Conservation (phyloP, 2,329 filamentous ascomycete genomes). For the Exophiala sp. region DNA sequence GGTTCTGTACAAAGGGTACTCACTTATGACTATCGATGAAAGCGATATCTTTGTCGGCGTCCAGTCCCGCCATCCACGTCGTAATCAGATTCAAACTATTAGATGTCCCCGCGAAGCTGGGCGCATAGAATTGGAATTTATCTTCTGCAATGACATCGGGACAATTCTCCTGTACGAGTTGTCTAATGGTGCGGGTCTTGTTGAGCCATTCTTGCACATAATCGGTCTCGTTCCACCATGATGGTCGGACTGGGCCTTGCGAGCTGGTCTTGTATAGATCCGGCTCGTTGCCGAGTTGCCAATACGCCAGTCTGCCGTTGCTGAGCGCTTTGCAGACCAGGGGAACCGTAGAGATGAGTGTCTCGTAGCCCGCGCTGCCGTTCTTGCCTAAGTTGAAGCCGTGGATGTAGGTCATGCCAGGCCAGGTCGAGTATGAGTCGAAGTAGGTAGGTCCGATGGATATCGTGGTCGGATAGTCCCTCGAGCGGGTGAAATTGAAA, state of each 20-base stretch:
- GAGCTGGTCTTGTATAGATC: constrained; percentile 53
- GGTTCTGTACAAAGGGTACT: too few species aligned
- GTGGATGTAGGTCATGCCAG: constrained; percentile 52
- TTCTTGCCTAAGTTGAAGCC: constrained; percentile 58
- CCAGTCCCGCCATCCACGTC: constrained; percentile 51
- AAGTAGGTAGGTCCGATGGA: constrained; percentile 58
- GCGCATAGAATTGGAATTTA: constrained; percentile 51
- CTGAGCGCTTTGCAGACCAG: constrained; percentile 53
- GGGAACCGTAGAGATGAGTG: constrained; percentile 50
- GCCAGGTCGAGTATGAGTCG: constrained; percentile 56
- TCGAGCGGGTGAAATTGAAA: constrained; percentile 45
- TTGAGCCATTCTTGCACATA: constrained; percentile 56
- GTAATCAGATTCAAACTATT: constrained; percentile 49
- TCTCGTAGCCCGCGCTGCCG: constrained; percentile 46
- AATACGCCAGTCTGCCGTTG: constrained; percentile 47
- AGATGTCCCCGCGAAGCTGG: constrained; percentile 51
- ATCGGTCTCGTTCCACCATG: constrained; percentile 48
- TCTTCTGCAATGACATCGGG: constrained; percentile 43
- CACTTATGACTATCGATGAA: constrained; percentile 57
- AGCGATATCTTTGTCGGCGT: constrained; percentile 46
- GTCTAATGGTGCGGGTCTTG: constrained; percentile 48
- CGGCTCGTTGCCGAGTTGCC: constrained; percentile 61
- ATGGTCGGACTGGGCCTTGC: constrained; percentile 49
- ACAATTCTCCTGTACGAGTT: constrained; percentile 45
- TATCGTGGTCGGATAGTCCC: constrained; percentile 57